Percentiles rank a stretch among this genome's conserved stretches.
Evolutionary conservation across 2,329 filamentous ascomycete genomes (phyloP).

Genomic region (Xylaria sp.): DNA sequence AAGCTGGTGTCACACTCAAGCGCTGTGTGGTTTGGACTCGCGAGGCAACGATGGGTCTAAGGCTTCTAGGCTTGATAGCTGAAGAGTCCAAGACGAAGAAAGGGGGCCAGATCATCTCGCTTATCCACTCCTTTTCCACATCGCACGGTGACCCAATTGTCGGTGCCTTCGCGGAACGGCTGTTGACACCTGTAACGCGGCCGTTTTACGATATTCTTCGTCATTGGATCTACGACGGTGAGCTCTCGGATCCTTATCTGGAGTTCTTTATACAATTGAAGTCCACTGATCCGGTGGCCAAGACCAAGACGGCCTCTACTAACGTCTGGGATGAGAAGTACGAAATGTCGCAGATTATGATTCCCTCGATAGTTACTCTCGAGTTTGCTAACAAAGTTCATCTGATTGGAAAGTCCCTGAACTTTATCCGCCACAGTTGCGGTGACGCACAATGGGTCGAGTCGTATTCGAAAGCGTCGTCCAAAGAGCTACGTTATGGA

Average conservation of each 20-base stretch:
- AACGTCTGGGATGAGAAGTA: constrained; percentile 99
- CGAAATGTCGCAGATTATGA: constrained; percentile 83
- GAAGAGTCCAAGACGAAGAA: constrained; percentile 86
- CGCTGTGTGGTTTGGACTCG: constrained; percentile 97
- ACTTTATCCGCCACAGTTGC: constrained; percentile 97
- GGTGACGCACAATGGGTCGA: constrained; percentile 96
- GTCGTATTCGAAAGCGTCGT: constrained; percentile 90
- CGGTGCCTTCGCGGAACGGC: constrained; percentile 88
- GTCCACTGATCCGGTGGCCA: constrained; percentile 62
- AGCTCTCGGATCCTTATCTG: constrained; percentile 92
- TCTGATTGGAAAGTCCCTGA: constrained; percentile 95
- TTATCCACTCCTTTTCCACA: constrained; percentile 93
- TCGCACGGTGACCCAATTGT: constrained; percentile 97
- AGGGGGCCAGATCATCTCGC: constrained; percentile 90
- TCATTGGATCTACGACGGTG: constrained; percentile 98
- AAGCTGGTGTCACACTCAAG: constrained; percentile 92
- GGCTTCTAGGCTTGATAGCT: constrained; percentile 93
- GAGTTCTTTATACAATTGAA: constrained; percentile 97
- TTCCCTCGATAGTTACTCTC: constrained; percentile 90
- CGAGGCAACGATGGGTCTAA: constrained; percentile 94
- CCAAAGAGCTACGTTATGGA: constrained; percentile 90
- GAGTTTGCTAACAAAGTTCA: constrained; percentile 98
- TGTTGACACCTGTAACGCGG: constrained; percentile 86
- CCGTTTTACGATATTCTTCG: constrained; percentile 97
- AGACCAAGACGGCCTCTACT: constrained; percentile 71